A percentile compares a stretch with the other conserved stretches of the same genome.
Conservation (phyloP, 768 basidiomycete species). For the Lentinula edodes region DNA sequence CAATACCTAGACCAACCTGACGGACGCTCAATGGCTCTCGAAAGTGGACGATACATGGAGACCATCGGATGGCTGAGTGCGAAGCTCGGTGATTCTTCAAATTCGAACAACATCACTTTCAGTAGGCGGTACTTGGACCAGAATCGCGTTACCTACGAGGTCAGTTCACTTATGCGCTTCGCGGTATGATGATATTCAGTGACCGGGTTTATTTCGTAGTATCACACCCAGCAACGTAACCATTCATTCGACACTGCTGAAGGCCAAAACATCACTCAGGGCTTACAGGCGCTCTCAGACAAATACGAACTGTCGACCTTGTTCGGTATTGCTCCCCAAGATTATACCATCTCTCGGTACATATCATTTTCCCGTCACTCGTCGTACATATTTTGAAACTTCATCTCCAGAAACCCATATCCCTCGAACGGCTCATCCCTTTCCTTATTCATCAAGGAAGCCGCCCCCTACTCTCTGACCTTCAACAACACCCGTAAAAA, state of each 20-base stretch:
- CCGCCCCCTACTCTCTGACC: slow-evolving; percentile 48
- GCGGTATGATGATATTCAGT: not conserved
- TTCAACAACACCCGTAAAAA: slow-evolving; percentile 58
- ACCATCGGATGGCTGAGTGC: slow-evolving; percentile 79
- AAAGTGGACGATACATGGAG: slow-evolving; percentile 90
- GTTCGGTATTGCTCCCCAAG: slow-evolving; percentile 73
- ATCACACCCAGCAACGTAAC: slow-evolving; percentile 51
- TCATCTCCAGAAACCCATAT: slow-evolving; percentile 44
- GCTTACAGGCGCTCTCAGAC: slow-evolving; percentile 46
- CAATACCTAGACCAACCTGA: slow-evolving; percentile 53
- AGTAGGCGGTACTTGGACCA: slow-evolving; percentile 73
- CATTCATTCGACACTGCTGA: slow-evolving; percentile 53
- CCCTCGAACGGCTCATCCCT: slow-evolving; percentile 58
- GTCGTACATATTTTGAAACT: slow-evolving; percentile 2
- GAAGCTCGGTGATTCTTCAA: slow-evolving; percentile 24
- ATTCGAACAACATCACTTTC: slow-evolving; percentile 54
- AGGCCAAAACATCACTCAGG: slow-evolving; percentile 49
- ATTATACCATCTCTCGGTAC: slow-evolving; percentile 60
- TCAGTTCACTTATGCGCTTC: slow-evolving; percentile 2
- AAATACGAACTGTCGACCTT: slow-evolving; percentile 56
- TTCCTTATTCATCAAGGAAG: slow-evolving; percentile 51
- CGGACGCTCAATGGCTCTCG: slow-evolving; percentile 67
- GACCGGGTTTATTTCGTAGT: slow-evolving; percentile 31
- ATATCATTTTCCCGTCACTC: slow-evolving; percentile 10
- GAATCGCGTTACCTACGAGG: slow-evolving; percentile 70